These are phyloP conservation scores for Trametes sanguinea DNA, from an alignment of 768 basidiomycete species.

Conservation along the genomic window DNA sequence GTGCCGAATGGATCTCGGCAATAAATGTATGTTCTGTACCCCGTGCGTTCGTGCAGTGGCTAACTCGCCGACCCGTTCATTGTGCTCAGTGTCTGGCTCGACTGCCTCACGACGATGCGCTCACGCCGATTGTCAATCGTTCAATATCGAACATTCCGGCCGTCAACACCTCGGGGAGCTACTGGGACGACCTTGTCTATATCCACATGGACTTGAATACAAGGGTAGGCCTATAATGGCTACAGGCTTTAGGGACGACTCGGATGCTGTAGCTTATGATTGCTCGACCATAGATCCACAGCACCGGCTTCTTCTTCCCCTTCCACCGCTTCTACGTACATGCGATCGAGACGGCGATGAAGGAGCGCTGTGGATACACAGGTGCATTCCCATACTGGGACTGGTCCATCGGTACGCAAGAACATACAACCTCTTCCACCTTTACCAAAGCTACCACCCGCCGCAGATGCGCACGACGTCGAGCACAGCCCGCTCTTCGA, in stretches of 20 bases:
- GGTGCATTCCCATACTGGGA: slow-evolving; percentile 33
- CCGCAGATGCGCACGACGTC: slow-evolving; percentile 29
- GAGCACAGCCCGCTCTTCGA: slow-evolving; percentile 25
- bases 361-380: slow-evolving; percentile 27
- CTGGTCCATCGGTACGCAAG: slow-evolving; percentile 29
- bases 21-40: slow-evolving; percentile 24
- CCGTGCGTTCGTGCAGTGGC: too few species aligned
- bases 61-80: background rate
- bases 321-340: slow-evolving; percentile 33
- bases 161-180: slow-evolving; percentile 18
- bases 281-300: slow-evolving; percentile 23
- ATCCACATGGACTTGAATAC: slow-evolving; percentile 33
- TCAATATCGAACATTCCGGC: slow-evolving; percentile 16
- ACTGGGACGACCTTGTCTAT: slow-evolving; percentile 28
- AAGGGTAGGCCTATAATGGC: background rate
- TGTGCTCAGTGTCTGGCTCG: slow-evolving; percentile 2
- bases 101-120: slow-evolving; percentile 12
- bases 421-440: background rate
- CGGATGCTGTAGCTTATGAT: background rate
- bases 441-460: background rate
- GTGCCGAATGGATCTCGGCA: slow-evolving; percentile 29
- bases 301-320: slow-evolving; percentile 30
- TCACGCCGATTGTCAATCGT: slow-evolving; percentile 10
- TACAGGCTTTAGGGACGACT: background rate
- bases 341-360: slow-evolving; percentile 25